Conservation (phyloP, 31 red algal species). For the Odonthalia washingtoniensis region DNA sequence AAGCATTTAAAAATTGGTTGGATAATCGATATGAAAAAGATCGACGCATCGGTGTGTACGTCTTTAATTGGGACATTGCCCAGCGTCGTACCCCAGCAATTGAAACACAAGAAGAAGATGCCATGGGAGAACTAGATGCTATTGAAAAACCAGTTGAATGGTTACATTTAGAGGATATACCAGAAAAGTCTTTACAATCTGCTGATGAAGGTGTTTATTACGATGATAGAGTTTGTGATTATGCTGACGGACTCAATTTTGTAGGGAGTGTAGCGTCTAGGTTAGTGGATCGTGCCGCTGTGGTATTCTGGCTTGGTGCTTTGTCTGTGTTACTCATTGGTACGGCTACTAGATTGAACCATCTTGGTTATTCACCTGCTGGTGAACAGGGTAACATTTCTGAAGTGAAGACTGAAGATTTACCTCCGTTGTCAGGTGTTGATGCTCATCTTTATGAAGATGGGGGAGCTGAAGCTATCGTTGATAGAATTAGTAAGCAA, state of each 20-base stretch:
- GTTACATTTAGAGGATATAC: conserved; percentile 45
- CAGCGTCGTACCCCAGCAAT: not conserved
- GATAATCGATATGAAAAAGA: conserved; percentile 91
- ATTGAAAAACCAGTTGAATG: conserved; percentile 72
- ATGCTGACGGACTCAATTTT: conserved; percentile 58
- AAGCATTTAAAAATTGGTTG: conserved; percentile 85
- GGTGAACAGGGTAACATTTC: conserved; percentile 15
- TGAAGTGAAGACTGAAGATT: not conserved
- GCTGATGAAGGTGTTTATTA: conserved; percentile 48
- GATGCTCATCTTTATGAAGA: conserved; percentile 63
- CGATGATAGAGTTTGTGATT: conserved; percentile 16
- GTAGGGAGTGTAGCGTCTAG: conserved; percentile 67
- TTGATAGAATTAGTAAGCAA: conserved; percentile 4
- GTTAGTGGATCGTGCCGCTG: conserved; percentile 65
- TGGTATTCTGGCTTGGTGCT: conserved; percentile 62
- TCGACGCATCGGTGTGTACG: conserved; percentile 77
- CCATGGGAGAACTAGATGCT: not conserved
- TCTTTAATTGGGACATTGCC: conserved; percentile 86
- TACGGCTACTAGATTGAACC: conserved; percentile 46
- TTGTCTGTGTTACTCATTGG: conserved; percentile 59
- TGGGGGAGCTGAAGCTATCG: conserved; percentile 24
- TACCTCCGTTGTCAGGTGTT: conserved; percentile 52
- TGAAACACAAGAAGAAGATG: not conserved
- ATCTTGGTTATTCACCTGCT: conserved; percentile 54
- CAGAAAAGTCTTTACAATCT: conserved; percentile 21